Percentiles rank a stretch among this genome's conserved stretches.
phyloP scores from a whole-genome alignment of 371 early-diverging fungal genomes.

The Gilbertella persicaria region DNA sequence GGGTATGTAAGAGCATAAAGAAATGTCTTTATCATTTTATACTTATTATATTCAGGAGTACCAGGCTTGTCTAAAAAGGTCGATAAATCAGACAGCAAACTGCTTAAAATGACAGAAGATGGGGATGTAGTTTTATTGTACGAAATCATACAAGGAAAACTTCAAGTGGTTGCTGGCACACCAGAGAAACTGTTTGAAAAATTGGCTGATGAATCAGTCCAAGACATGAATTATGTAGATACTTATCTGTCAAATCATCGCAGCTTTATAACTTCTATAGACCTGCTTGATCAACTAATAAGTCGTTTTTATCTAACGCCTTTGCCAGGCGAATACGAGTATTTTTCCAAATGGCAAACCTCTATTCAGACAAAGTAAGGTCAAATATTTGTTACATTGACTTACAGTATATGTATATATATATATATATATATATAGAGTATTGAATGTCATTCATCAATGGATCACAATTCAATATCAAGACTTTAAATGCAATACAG shows the following conservation, averaged over 20 bases:
- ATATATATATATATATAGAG: constrained; percentile 29
- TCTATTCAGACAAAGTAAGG: constrained; percentile 61
- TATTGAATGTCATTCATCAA: constrained; percentile 58
- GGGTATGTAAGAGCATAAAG: constrained; percentile 7
- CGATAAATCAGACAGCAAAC: constrained; percentile 7
- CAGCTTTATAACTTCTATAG: constrained; percentile 56
- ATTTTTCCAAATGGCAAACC: constrained; percentile 55
- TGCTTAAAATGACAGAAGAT: constrained; percentile 44
- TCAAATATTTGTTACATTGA: too few relatives aligned
- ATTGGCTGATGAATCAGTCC: constrained; percentile 60
- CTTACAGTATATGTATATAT: too few relatives aligned
- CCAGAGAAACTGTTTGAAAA: constrained; percentile 54
- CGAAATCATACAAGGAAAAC: constrained; percentile 48
- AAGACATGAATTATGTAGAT: constrained; percentile 69
- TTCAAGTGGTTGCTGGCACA: constrained; percentile 63
- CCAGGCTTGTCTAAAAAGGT: constrained; percentile 5
- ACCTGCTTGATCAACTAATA: constrained; percentile 55
- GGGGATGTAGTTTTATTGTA: constrained; percentile 49
- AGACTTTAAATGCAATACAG: constrained; percentile 52
- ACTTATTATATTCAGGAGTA: too few relatives aligned
- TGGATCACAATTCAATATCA: constrained; percentile 66
- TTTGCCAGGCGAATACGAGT: constrained; percentile 45
- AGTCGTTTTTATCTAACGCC: constrained; percentile 53
- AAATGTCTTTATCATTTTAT: too few relatives aligned
- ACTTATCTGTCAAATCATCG: constrained; percentile 56